A percentile compares a stretch with the other conserved stretches of the same genome.
These are phyloP conservation scores for Halophytophthora batemanensis DNA, from an alignment of 352 stramenopile genomes.

Conservation along the genomic window DNA sequence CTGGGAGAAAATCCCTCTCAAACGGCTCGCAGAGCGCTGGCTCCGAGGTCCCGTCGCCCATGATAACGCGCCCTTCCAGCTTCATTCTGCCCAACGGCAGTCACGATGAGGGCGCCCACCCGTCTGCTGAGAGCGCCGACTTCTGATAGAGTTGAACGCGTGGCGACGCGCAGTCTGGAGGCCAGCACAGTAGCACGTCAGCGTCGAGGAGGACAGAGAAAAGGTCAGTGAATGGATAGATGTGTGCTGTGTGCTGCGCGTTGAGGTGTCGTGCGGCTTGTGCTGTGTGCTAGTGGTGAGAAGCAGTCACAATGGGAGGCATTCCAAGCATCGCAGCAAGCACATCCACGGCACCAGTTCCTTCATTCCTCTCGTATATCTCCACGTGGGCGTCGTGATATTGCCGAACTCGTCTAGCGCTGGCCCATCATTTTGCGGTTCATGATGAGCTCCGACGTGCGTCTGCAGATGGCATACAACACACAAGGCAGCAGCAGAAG, in stretches of 20 bases:
- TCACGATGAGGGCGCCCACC: constrained; percentile 25
- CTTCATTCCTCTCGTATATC: not conserved
- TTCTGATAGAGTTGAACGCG: too few relatives aligned
- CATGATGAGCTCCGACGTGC: constrained; percentile 85
- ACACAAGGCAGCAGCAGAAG: not conserved
- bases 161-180: too few relatives aligned
- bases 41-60: constrained; percentile 5
- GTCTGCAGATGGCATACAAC: constrained; percentile 25
- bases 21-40: not conserved
- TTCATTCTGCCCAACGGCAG: constrained; percentile 51
- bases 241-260: too few relatives aligned
- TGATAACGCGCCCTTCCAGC: constrained; percentile 44
- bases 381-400: not conserved
- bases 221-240: too few relatives aligned
- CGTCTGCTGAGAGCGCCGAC: constrained; percentile 56
- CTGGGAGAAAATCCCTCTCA: constrained; percentile 11
- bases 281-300: too few relatives aligned
- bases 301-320: too few relatives aligned
- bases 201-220: too few relatives aligned
- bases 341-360: not conserved
- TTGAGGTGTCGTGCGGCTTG: too few relatives aligned
- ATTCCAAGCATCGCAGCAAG: too few relatives aligned
- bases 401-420: constrained; percentile 35
- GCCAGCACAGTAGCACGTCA: too few relatives aligned
- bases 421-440: constrained; percentile 62